Evolutionary conservation across 78 protist genomes (phyloP), one percentile per base, ranked within the genome.

Genomic region (Isochrysis galbana): DNA sequence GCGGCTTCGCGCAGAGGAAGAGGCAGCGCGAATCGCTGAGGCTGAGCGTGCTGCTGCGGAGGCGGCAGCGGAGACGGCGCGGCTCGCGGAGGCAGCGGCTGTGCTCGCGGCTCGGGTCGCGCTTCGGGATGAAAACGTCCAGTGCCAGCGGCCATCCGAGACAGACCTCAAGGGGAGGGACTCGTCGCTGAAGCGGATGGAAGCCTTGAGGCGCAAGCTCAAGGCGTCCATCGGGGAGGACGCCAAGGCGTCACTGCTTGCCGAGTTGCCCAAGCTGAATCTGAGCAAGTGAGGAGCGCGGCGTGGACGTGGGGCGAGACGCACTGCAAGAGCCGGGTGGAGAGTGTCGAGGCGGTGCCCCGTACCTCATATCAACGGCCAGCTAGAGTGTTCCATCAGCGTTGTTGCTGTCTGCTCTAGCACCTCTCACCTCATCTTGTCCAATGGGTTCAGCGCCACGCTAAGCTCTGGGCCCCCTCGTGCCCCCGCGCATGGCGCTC

Each of bases 221-320:
- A 3, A 5, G 32, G 1, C n/a, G 47, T 46, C 39, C 84, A 22
- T 25, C 0, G 84, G 39, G 46, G 84, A 77, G 84, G 14, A 14
- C 29, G 23, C 21, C 34, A 42, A n/a, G 17, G 1, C 10, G 32
- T 1, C 34, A 41, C 44, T 77, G 34, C 46, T 39, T 32, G 47
- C 2, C 22, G 84, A 77, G 84, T 46, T 77, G 17, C 84, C 84
- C 0, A 36, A 39, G 84, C 84, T 77, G 48, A 77, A 77, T 26
- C 84, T 77, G n/a, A 39, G 48, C 44, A 77, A 77, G 84, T 77
- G 22, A n/a, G n/a, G n/a, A n/a, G n/a, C n/a, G n/a, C 84, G 84
- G 5, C 47, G 80, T 36, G 44, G 80, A 70, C 45, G 41, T 70
- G n/a, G 80, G 45, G 44, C 44, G 5, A 36, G 80, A 19, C 39